These are phyloP conservation scores for Melocanna baccifera DNA, from an alignment of 176 grass and related monocot genomes.

Conservation along the genomic window DNA sequence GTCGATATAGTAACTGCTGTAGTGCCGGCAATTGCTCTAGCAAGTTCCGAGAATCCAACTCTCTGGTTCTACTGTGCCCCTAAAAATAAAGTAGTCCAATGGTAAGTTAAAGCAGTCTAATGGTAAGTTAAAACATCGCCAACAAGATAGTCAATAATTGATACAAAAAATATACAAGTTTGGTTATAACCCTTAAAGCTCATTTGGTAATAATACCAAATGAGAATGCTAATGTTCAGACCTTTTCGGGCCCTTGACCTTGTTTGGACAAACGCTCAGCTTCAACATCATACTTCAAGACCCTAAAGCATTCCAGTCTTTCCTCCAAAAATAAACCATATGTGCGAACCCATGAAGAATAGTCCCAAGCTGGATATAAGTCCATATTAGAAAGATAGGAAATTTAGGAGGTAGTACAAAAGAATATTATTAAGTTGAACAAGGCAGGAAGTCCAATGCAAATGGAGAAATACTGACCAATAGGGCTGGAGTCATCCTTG, in stretches of 20 bases:
- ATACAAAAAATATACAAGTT: neutral
- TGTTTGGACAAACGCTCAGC: slow-evolving; percentile 86
- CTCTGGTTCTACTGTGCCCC: slow-evolving; percentile 92
- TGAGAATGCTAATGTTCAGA: slow-evolving; percentile 35
- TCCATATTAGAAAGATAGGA: slow-evolving; percentile 1
- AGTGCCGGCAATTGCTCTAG: slow-evolving; percentile 91
- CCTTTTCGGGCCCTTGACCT: slow-evolving; percentile 86
- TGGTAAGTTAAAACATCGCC: slow-evolving; percentile 4
- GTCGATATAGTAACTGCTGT: slow-evolving; percentile 92
- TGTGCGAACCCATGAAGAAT: slow-evolving; percentile 93
- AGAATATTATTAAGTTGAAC: neutral
- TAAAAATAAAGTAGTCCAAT: slow-evolving; percentile 33
- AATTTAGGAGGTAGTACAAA: slow-evolving; percentile 18
- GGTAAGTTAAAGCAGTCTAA: slow-evolving; percentile 9
- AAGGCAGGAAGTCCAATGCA: neutral
- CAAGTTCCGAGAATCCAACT: slow-evolving; percentile 73
- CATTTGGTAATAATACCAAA: neutral
- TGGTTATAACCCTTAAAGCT: neutral
- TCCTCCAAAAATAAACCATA: slow-evolving; percentile 97
- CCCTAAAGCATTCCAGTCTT: slow-evolving; percentile 92
- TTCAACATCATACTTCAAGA: slow-evolving; percentile 96
- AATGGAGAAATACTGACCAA: slow-evolving; percentile 53
- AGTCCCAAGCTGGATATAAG: slow-evolving; percentile 88
- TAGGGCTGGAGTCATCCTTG: slow-evolving; percentile 95
- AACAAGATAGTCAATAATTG: neutral